A percentile compares a stretch with the other conserved stretches of the same genome.
Conservation (phyloP, 2,329 filamentous ascomycete species). For the Beauveria scarabaeidicola region DNA sequence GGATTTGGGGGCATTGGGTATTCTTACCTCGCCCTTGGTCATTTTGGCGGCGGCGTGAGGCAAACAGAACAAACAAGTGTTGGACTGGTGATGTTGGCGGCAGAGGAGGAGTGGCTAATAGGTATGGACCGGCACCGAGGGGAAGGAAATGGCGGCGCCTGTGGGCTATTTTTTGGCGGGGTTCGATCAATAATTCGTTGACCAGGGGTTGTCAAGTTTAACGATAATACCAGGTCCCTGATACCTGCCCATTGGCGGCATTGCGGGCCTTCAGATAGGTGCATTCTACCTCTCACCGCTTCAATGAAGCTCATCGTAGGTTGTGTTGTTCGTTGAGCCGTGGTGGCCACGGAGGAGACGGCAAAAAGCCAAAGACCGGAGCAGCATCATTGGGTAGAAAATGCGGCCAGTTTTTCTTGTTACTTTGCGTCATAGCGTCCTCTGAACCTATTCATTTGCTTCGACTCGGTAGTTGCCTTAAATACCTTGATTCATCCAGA, state of each 20-base stretch:
- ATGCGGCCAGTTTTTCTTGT: neutral
- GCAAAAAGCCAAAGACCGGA: neutral
- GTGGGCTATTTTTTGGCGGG: constrained; percentile 18
- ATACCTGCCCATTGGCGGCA: constrained; percentile 6
- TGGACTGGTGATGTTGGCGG: constrained; percentile 16
- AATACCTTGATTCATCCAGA: too few species aligned
- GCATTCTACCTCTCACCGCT: constrained; percentile 18
- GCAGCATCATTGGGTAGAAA: too few species aligned
- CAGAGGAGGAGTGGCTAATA: constrained; percentile 15
- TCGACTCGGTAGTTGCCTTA: too few species aligned
- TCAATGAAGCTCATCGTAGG: constrained; percentile 11
- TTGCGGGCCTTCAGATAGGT: neutral
- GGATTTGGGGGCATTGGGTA: neutral
- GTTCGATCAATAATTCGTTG: constrained; percentile 19
- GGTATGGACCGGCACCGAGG: constrained; percentile 12
- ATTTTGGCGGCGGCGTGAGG: constrained; percentile 30
- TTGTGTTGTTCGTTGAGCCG: too few species aligned
- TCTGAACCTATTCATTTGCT: too few species aligned
- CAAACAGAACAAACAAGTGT: constrained; percentile 16
- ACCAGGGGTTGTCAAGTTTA: constrained; percentile 7
- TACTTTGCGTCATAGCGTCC: neutral
- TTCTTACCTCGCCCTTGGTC: constrained; percentile 46
- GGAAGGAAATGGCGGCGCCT: constrained; percentile 18
- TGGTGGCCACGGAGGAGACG: neutral
- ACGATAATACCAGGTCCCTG: neutral